Evolutionary conservation across 1,139 yeast genomes (phyloP).

Genomic region (Yamadazyma oceani): DNA sequence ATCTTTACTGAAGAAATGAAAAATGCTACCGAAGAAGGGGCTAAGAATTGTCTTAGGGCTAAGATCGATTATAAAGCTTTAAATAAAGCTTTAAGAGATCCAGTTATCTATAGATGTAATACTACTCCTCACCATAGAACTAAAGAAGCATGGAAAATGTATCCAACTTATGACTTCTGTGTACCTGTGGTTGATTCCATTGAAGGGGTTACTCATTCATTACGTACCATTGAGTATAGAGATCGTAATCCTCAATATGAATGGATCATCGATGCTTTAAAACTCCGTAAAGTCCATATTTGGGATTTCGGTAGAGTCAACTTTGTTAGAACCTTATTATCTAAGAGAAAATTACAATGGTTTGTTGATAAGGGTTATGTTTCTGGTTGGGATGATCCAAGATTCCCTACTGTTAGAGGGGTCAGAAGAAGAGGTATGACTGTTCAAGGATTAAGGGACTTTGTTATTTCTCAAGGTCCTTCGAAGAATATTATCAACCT

Average conservation of each 20-base stretch:
- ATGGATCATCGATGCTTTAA: conserved; percentile 84
- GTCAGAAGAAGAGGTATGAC: conserved; percentile 99
- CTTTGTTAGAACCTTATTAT: conserved; percentile 88
- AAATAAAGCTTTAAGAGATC: conserved; percentile 95
- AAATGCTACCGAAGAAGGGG: conserved; percentile 87
- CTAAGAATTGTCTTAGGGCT: conserved; percentile 89
- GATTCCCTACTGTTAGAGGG: conserved; percentile 99
- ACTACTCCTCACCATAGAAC: conserved; percentile 97
- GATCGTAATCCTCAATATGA: conserved; percentile 97
- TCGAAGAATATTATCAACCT: conserved; percentile 92
- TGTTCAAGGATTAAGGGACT: conserved; percentile 92
- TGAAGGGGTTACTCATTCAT: conserved; percentile 96
- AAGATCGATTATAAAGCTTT: conserved; percentile 87
- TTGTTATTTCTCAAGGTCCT: conserved; percentile 94
- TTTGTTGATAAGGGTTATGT: conserved; percentile 89
- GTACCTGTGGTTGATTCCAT: conserved; percentile 92
- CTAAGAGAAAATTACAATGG: conserved; percentile 98
- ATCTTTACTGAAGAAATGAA: conserved; percentile 89
- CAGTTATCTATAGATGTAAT: conserved; percentile 95
- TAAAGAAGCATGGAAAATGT: conserved; percentile 86
- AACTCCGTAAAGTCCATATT: conserved; percentile 85
- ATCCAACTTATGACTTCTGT: conserved; percentile 98
- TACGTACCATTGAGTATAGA: conserved; percentile 96
- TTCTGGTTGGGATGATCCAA: conserved; percentile 95
- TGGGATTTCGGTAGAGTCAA: conserved; percentile 98